Evolutionary conservation across 352 stramenopile genomes (phyloP), one percentile per base, ranked within the genome.

Genomic region (Elongisporangium senticosum): DNA sequence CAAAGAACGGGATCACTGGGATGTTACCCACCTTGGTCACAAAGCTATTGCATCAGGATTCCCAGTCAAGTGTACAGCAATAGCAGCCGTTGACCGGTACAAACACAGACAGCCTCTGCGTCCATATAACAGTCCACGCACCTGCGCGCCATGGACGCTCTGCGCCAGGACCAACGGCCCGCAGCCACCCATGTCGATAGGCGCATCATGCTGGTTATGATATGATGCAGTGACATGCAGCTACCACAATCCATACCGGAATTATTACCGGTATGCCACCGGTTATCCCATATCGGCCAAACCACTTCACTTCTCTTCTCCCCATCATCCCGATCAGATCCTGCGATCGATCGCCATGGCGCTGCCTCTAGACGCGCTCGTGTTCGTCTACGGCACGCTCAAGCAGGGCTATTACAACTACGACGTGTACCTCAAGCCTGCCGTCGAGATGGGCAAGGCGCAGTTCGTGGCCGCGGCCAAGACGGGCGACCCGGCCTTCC

Each of bases 341-440:
- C 7, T 39, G 10, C 33, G 33, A 43, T 2, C 11, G 10, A 43
- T 43, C 33, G 11, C 33, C 33, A 43, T 43, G 33, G 33, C 33
- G 33, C 33, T 54, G 52, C 13, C 22, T 21, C 72, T 83, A 55
- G 67, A 82, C 50, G 70, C 74, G 28, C 67, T 86, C 53, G 77
- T 91, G 55, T 89, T 89, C 56, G 77, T 91, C 19, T 91, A 91
- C 58, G 82, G 79, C 23, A 91, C 82, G 26, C 77, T 91, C 63
- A 91, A 89, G 72, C 76, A 71, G 19, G 77, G 70, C 22, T 83
- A 86, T 56, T 61, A 79, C 58, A 91, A 91, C 73, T 86, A 89
- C 63, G 64, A 85, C n/a, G 55, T 74, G 51, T 91, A 91, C 60
- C 65, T 91, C 21, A 62, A 70, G 40, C 77, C 75, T 19, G 69